These are phyloP conservation scores for Chaetomiaceae sp. DNA, from an alignment of 2,329 filamentous ascomycete genomes.

Conservation along the genomic window DNA sequence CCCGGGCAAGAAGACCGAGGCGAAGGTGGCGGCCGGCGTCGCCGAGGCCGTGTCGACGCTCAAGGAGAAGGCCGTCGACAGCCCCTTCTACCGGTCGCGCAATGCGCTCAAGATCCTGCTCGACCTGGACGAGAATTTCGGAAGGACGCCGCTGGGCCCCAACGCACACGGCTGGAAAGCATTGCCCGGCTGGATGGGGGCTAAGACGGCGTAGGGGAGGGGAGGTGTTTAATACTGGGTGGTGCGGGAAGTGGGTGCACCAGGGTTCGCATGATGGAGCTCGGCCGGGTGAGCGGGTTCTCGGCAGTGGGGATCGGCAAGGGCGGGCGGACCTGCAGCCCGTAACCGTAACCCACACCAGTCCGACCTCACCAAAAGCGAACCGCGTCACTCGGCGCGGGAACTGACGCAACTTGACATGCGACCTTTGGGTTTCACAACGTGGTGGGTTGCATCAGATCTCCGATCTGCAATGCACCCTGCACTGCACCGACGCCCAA, in stretches of 20 bases:
- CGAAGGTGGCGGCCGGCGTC: conserved; percentile 52
- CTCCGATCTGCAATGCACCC: no score
- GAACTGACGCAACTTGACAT: no score
- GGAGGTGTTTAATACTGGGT: background rate
- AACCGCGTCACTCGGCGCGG: no score
- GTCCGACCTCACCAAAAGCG: no score
- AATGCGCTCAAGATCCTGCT: conserved; percentile 95
- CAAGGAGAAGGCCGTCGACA: conserved; percentile 53
- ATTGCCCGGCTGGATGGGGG: conserved; percentile 45
- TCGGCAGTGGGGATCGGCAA: conserved; percentile 11
- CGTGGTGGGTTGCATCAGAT: background rate
- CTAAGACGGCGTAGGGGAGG: conserved; percentile 11
- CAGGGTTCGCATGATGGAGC: background rate
- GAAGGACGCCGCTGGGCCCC: conserved; percentile 58
- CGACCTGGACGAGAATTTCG: conserved; percentile 91
- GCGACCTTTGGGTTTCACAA: background rate
- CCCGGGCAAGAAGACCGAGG: conserved; percentile 51
- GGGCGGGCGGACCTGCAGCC: conserved; percentile 2
- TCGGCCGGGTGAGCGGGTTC: conserved; percentile 10
- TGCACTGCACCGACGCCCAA: background rate
- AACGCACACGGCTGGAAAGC: conserved; percentile 49
- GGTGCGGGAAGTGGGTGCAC: background rate
- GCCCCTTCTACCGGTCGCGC: conserved; percentile 59
- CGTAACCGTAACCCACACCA: no score
- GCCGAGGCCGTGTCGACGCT: conserved; percentile 60